Conservation (phyloP, 176 grass and related monocot species). For the Oropetium thomaeum region DNA sequence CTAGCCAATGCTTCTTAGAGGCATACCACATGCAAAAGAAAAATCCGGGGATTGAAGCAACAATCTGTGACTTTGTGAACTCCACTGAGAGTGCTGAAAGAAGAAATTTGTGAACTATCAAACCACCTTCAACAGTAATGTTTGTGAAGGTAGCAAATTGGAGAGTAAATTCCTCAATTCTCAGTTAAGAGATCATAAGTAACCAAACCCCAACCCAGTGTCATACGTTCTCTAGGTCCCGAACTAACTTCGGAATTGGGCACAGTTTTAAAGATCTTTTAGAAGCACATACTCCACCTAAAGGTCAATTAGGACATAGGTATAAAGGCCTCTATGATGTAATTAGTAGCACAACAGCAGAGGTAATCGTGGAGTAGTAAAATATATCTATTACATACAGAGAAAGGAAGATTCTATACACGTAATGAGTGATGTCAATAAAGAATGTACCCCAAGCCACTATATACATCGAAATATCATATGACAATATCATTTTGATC, state of each 20-base stretch:
- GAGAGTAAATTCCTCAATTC: not conserved
- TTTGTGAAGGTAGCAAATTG: not conserved
- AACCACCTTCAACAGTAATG: constrained; percentile 1
- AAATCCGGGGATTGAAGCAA: constrained; percentile 81
- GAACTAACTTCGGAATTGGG: too few relatives aligned
- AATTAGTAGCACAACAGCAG: not conserved
- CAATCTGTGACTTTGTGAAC: constrained; percentile 88
- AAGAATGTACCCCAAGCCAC: not conserved
- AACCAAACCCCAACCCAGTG: too few relatives aligned
- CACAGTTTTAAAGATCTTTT: too few relatives aligned
- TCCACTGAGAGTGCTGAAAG: constrained; percentile 86
- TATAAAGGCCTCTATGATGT: too few relatives aligned
- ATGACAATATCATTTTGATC: not conserved
- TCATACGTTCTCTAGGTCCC: too few relatives aligned
- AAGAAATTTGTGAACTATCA: constrained; percentile 14
- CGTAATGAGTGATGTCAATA: not conserved
- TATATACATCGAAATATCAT: not conserved
- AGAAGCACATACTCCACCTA: too few relatives aligned
- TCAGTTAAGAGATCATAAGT: not conserved
- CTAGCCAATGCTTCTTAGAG: constrained; percentile 85
- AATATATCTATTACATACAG: not conserved
- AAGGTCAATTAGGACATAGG: too few relatives aligned
- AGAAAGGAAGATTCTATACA: not conserved
- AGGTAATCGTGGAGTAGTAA: not conserved
- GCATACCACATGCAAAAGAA: constrained; percentile 95